Percentiles rank a stretch among this genome's conserved stretches.
Evolutionary conservation across 1,284 basidiomycete species (phyloP).

Genomic region (Gomphus sp.): DNA sequence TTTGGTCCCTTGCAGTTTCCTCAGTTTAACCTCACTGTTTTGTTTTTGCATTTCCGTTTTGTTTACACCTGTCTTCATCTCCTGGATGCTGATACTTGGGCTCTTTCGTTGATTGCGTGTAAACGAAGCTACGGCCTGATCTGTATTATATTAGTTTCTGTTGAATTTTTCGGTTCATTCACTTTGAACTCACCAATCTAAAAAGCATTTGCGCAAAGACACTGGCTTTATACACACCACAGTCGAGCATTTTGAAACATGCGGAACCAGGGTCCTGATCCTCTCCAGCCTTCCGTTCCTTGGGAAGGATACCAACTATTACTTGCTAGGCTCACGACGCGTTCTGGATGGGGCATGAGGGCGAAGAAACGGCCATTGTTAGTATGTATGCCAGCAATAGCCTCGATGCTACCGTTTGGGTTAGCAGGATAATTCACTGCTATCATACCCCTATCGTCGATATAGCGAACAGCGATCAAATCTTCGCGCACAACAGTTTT

Average conservation of each 20-base stretch:
- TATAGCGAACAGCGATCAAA: constrained; percentile 67
- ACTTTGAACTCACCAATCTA: not conserved
- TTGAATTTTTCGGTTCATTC: not conserved
- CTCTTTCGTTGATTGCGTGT: not conserved
- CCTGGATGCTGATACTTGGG: not conserved
- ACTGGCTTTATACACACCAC: constrained; percentile 17
- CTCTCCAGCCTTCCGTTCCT: constrained; percentile 50
- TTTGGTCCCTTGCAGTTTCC: not conserved
- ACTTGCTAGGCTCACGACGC: constrained; percentile 66
- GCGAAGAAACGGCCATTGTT: constrained; percentile 82
- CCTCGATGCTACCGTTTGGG: constrained; percentile 87
- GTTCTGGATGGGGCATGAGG: constrained; percentile 94
- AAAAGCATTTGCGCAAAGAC: not conserved
- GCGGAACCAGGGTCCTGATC: constrained; percentile 88
- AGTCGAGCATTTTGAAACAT: constrained; percentile 87
- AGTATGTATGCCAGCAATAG: constrained; percentile 85
- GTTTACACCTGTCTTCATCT: not conserved
- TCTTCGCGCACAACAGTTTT: constrained; percentile 36
- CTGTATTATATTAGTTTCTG: not conserved
- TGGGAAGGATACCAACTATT: constrained; percentile 78
- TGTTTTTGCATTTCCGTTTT: not conserved
- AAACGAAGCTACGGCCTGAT: not conserved
- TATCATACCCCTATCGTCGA: constrained; percentile 57
- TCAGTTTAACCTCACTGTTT: not conserved
- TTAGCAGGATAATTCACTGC: constrained; percentile 86